A percentile compares a stretch with the other conserved stretches of the same genome.
phyloP scores from a whole-genome alignment of 768 basidiomycete species.

The Panellus pusillus region DNA sequence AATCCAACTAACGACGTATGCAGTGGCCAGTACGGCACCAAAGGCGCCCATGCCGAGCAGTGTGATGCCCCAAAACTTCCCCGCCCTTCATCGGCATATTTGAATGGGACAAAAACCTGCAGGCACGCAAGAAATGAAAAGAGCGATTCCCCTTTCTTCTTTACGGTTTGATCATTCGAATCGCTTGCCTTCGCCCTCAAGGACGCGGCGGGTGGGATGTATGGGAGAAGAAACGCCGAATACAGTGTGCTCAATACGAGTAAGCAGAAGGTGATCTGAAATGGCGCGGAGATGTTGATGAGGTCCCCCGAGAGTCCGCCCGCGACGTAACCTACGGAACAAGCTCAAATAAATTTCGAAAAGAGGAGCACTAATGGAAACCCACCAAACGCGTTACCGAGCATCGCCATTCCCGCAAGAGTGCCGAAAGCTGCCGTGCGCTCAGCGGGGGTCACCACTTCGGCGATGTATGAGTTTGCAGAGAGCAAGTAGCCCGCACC shows the following conservation, averaged over 20 bases:
- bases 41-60: slow-evolving; percentile 15
- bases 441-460: slow-evolving; percentile 12
- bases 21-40: slow-evolving; percentile 7
- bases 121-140: slow-evolving; percentile 11
- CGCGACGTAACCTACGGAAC: slow-evolving; percentile 9
- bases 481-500: slow-evolving; percentile 14
- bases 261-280: slow-evolving; percentile 19
- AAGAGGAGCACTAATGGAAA: too few species aligned
- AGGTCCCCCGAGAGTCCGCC: slow-evolving; percentile 11
- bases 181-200: too few species aligned
- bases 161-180: too few species aligned
- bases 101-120: slow-evolving; percentile 11
- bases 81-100: slow-evolving; percentile 1
- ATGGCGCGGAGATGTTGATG: slow-evolving; percentile 13
- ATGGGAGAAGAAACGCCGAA: slow-evolving; percentile 9
- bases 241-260: slow-evolving; percentile 14
- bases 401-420: slow-evolving; percentile 14
- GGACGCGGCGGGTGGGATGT: slow-evolving; percentile 9
- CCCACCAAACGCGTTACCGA: slow-evolving; percentile 16
- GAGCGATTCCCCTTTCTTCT: background rate
- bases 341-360: background rate
- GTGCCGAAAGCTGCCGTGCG: slow-evolving; percentile 18
- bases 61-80: slow-evolving; percentile 9
- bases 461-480: slow-evolving; percentile 19
- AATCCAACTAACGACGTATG: slow-evolving; percentile 6